Evolutionary conservation across 192 early-diverging fungal species (phyloP), one percentile per base, ranked within the genome.

Genomic region (Diversispora eburnea): DNA sequence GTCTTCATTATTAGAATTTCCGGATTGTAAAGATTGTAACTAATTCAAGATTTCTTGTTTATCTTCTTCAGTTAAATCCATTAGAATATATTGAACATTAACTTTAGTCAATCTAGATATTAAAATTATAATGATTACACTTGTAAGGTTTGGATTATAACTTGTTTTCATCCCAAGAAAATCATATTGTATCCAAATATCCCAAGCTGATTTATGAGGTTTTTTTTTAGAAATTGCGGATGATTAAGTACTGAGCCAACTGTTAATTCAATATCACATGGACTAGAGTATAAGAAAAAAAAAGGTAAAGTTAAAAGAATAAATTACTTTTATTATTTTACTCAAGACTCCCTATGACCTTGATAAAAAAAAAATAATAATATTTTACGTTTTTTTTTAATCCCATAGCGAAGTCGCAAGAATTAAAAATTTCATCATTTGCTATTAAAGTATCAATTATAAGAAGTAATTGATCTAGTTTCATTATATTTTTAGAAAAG

Each of bases 401-500:
- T 33, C 81, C 55, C 56, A 73, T 72, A 3, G 88, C 83, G 76
- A 87, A 90, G 45, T 84, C 78, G 58, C 73, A 69, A 8, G 70
- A 62, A 58, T 87, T 79, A 17, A 91, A 83, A 6, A 73, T 42
- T 0, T 83, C 88, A 75, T 81, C 77, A n/a, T 68, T 57, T 15
- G 78, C 75, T 22, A 85, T 70, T 45, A 90, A 64, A 42, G 85
- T 79, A 57, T 88, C 77, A 8, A 87, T 72, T 4, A 91, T 25
- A 13, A 90, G 75, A 20, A 91, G 59, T 51, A 81, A 74, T 65
- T 91, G 90, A 66, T 91, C 90, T 51, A 84, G 66, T 25, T 64
- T 43, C 12, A 12, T 60, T 22, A 61, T 12, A 25, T 47, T 47
- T 45, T 12, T 41, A 5, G 20, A 15, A 43, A 51, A 25, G 60